Percentiles rank a stretch among this genome's conserved stretches.
Conservation (phyloP, 768 basidiomycete genomes). For the Trametopsis cervina region DNA sequence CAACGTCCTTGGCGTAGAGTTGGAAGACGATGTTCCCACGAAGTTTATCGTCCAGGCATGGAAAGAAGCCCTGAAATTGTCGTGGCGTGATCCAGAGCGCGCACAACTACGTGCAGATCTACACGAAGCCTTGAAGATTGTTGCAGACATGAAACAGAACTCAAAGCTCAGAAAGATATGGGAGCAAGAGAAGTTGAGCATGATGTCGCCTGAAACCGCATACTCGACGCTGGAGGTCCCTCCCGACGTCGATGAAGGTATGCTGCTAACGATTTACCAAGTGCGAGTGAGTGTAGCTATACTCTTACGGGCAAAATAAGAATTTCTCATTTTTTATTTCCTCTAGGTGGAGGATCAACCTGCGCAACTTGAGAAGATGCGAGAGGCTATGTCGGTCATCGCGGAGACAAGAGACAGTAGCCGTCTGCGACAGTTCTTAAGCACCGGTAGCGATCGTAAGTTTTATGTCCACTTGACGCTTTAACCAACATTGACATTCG, state of each 20-base stretch:
- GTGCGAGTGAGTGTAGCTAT: slow-evolving; percentile 50
- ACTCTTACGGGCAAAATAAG: slow-evolving; percentile 1
- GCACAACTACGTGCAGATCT: slow-evolving; percentile 40
- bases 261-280: slow-evolving; percentile 64
- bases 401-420: slow-evolving; percentile 69
- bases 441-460: slow-evolving; percentile 72
- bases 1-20: slow-evolving; percentile 55
- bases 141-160: slow-evolving; percentile 61
- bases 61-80: slow-evolving; percentile 50
- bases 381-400: slow-evolving; percentile 65
- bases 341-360: slow-evolving; percentile 66
- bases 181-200: slow-evolving; percentile 45
- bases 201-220: slow-evolving; percentile 65
- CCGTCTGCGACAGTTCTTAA: slow-evolving; percentile 58
- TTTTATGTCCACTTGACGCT: slow-evolving; percentile 13
- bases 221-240: slow-evolving; percentile 67
- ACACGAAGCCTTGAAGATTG: slow-evolving; percentile 61
- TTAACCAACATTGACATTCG: not conserved
- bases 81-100: slow-evolving; percentile 42
- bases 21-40: slow-evolving; percentile 62
- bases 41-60: slow-evolving; percentile 67
- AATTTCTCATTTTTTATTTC: slow-evolving; percentile 7
- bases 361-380: slow-evolving; percentile 59
- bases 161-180: slow-evolving; percentile 39
- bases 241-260: slow-evolving; percentile 66